Evolutionary conservation across 805 yeast genomes (phyloP), one percentile per base, ranked within the genome.

Genomic region (Hanseniaspora mollemarum): DNA sequence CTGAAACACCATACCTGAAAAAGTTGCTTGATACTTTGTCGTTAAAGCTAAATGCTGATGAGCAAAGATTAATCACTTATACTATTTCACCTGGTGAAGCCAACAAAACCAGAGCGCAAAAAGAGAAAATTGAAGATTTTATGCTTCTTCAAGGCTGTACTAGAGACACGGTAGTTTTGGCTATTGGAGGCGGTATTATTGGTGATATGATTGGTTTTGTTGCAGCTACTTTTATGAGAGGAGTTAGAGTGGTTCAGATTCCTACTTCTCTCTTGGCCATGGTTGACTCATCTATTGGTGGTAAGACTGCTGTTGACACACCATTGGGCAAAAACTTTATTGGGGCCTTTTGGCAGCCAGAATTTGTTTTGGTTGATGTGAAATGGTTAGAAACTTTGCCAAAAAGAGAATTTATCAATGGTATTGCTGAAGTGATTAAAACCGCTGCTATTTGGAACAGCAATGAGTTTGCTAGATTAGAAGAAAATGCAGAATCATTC

Each of bases 171-270:
- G 86, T 92, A 24, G 80, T 92, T 52, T 68, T 92, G 43, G 98
- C 98, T 8, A 78, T 92, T 54, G 98, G 98, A 55, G 98, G 98
- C 57, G 98, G 98, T 59, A 94, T 92, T 48, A 90, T 92, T 66
- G 98, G 98, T 54, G 98, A 92, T 63, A 90, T 92, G 98, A 85
- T 90, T 57, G 98, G 98, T 3, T 92, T 79, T 64, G 97, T 92
- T 38, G 98, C 98, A n/a, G 90, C 98, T 29, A 92, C 98, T 2
- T 92, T 92, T 66, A 92, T 92, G 98, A 77, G 98, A 64, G 98
- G 98, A 52, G 94, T 92, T 8, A 75, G 95, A 55, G 87, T 87
- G 52, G 81, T 87, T 40, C 98, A 92, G 66, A 74, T 92, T 26
- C 98, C 98, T 51, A 92, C 98, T 6, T 84, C 95, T 31, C 68